Evolutionary conservation across 257 asterid species (phyloP).

Genomic region (Ophiorrhiza pumila): DNA sequence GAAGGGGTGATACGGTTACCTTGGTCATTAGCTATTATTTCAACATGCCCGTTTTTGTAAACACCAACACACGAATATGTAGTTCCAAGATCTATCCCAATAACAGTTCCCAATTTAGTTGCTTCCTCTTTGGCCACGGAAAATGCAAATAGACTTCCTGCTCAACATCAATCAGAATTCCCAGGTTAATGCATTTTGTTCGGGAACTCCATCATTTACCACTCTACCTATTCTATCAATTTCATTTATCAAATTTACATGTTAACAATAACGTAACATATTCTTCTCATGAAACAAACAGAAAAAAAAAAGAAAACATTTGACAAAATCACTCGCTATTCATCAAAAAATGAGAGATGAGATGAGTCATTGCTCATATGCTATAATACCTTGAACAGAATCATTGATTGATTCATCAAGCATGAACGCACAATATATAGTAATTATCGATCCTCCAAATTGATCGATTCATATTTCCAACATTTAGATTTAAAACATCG

Average conservation of each 20-base stretch:
- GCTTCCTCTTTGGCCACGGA: constrained; percentile 58
- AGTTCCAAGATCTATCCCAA: constrained; percentile 75
- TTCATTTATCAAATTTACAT: no score
- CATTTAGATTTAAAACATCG: background rate
- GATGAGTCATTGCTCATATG: no score
- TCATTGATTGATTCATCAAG: background rate
- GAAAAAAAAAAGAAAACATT: no score
- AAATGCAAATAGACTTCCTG: constrained; percentile 52
- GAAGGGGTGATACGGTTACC: constrained; percentile 84
- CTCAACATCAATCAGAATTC: constrained; percentile 12
- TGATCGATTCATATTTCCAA: background rate
- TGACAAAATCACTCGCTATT: no score
- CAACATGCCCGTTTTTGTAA: constrained; percentile 68
- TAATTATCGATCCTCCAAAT: background rate
- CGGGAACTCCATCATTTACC: no score
- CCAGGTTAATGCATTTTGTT: constrained; percentile 14
- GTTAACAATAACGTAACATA: no score
- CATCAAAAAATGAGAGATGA: no score
- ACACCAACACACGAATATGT: constrained; percentile 85
- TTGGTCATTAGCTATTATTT: constrained; percentile 72
- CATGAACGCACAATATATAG: background rate
- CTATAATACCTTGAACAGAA: no score
- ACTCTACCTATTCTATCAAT: no score
- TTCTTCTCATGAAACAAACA: no score
- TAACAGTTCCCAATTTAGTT: constrained; percentile 59